These are phyloP conservation scores for Alternaria postmessia DNA, from an alignment of 2,329 filamentous ascomycete species.

Conservation along the genomic window DNA sequence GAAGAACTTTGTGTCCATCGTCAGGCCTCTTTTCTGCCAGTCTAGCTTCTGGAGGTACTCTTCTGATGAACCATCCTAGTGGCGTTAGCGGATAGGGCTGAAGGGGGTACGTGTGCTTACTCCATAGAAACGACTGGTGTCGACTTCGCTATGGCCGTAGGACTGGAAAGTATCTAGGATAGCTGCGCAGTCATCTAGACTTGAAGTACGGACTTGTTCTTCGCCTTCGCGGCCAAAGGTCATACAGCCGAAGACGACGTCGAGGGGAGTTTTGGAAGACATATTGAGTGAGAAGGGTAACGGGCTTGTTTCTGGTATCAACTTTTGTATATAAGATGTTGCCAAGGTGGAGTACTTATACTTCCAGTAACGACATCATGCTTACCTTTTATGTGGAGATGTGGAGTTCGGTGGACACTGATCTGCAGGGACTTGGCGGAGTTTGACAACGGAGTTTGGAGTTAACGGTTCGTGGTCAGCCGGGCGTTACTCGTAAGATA, in stretches of 20 bases:
- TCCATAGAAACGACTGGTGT: constrained; percentile 53
- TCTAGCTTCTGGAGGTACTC: constrained; percentile 54
- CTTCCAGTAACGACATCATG: neutral
- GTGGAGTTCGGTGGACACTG: neutral
- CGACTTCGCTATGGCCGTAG: constrained; percentile 46
- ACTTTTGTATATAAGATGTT: neutral
- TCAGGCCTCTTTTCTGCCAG: constrained; percentile 52
- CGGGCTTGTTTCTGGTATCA: neutral
- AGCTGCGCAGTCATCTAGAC: constrained; percentile 22
- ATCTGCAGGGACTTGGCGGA: constrained; percentile 1
- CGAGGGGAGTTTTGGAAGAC: constrained; percentile 28
- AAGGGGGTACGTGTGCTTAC: neutral
- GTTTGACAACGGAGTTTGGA: neutral
- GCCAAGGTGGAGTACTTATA: neutral
- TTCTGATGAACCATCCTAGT: constrained; percentile 44
- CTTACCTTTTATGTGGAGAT: neutral
- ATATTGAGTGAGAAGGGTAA: neutral
- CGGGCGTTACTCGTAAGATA: neutral
- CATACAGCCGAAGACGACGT: constrained; percentile 51
- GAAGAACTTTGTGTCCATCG: constrained; percentile 57
- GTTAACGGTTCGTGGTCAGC: neutral
- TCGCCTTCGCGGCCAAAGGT: constrained; percentile 42
- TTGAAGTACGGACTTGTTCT: constrained; percentile 30
- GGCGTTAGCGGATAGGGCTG: neutral
- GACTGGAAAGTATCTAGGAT: constrained; percentile 44